phyloP scores from a whole-genome alignment of 352 stramenopile genomes.

The Aphanomyces astaci region DNA sequence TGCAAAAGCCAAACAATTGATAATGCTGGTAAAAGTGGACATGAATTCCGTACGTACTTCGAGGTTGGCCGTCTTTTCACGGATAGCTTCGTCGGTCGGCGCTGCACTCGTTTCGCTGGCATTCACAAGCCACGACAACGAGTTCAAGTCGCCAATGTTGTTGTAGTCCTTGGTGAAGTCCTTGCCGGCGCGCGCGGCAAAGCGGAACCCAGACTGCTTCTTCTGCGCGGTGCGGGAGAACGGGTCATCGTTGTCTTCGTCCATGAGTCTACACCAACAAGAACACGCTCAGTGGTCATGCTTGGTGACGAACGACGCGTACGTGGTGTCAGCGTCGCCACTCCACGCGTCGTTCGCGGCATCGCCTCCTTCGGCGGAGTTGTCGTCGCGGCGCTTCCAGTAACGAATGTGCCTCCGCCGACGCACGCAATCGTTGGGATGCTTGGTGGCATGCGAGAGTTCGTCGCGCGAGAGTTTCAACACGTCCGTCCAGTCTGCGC shows the following conservation, averaged over 20 bases:
- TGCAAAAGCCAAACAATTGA: not conserved
- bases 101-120: slow-evolving; percentile 59
- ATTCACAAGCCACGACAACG: slow-evolving; percentile 81
- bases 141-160: slow-evolving; percentile 62
- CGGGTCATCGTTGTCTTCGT: slow-evolving; percentile 64
- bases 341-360: not conserved
- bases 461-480: slow-evolving; percentile 68
- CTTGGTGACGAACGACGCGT: no score
- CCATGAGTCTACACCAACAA: slow-evolving; percentile 21
- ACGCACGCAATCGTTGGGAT: slow-evolving; percentile 67
- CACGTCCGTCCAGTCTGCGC: slow-evolving; percentile 69
- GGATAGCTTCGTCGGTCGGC: slow-evolving; percentile 76
- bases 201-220: slow-evolving; percentile 78
- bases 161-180: slow-evolving; percentile 87
- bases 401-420: slow-evolving; percentile 76
- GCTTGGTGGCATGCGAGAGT: slow-evolving; percentile 71
- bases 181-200: slow-evolving; percentile 68
- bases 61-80: slow-evolving; percentile 82
- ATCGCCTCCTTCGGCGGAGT: not conserved
- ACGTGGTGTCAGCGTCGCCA: not conserved
- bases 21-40: not conserved
- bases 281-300: no score
- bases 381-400: slow-evolving; percentile 31
- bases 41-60: slow-evolving; percentile 36
- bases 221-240: slow-evolving; percentile 81